Evolutionary conservation across 164 flowering plant genomes (phyloP), one percentile per base, ranked within the genome.

Genomic region (Nymphaea thermarum): DNA sequence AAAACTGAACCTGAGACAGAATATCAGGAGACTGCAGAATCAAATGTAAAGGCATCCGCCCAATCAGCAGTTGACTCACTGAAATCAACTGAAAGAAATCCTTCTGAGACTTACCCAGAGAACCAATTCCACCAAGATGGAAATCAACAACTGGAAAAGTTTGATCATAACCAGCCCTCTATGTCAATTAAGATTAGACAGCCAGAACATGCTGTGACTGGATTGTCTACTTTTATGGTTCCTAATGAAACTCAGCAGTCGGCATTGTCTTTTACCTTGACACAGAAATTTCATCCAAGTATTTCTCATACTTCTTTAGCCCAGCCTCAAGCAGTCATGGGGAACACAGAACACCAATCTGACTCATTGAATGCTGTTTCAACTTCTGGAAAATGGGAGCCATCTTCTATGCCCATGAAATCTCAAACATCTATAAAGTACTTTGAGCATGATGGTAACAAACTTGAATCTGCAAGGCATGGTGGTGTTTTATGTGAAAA

Each of bases 1-100:
- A 83, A 77, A 47, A 25, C 64, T 42, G 91, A 84, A 60, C 25
- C 68, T 71, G 87, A 87, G 71, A 68, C 67, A 45, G 78, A 74
- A 51, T 71, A 70, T 47, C 83, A 72, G 71, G 87, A 86, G 67
- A 53, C 63, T 15, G 68, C 71, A 57, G 86, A 81, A 55, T 76
- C 83, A 69, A 79, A 75, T 44, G 74, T 72, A 73, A 62, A 63
- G 65, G 62, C 68, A 59, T 41, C 74, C 43, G 59, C 68, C 55
- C 53, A 65, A 11, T 45, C 72, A 41, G 79, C 73, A 64, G 69
- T 72, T 63, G 80, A 76, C 55, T 70, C 68, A 62, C 60, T 76
- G 17, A 74, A 60, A 47, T 66, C 67, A 64, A 60, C 72, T 67
- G 63, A 68, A 25, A 77, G 73, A 73, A 72, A 75, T 77, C 74